Evolutionary conservation across 1,284 basidiomycete species (phyloP), one percentile per base, ranked within the genome.

Genomic region (Ceratobasidium sp.): DNA sequence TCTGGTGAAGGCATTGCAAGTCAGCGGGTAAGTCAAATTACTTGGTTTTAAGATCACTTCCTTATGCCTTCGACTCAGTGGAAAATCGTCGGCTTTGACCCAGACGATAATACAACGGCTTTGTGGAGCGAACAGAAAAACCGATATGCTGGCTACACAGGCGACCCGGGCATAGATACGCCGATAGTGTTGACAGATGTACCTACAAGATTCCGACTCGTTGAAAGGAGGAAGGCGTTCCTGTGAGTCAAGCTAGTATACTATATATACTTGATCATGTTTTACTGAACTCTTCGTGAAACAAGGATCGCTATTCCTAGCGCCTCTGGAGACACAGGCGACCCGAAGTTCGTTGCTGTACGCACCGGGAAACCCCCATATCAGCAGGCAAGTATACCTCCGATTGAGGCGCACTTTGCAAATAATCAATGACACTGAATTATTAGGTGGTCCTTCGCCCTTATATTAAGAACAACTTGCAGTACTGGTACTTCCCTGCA

Each of bases 51-150:
- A 9, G 37, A 40, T 9, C 5, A 40, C 9, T 40, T 40, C 6
- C 9, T 40, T 40, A 9, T 40, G 37, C 9, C 37, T 40, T 40
- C 6, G 37, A 40, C 9, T 15, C 40, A 22, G 67, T 56, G 52
- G 49, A 29, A 32, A 32, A 37, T 56, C 3, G 34, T 54, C n/a
- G 67, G 40, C 49, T 51, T 69, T 2, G 22, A 56, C 34, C n/a
- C 67, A 1, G 15, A 37, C n/a, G 67, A 69, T 22, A 69, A 69
- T 22, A 69, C 67, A n/a, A 69, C 51, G 7, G 49, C 67, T 8
- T 22, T 56, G n/a, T 40, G 29, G 51, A 69, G 40, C 37, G n/a
- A 37, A n/a, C 7, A 54, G 15, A 34, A 22, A 34, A 52, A 22
- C 25, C 29, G 56, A 40, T 69, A 69, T 37, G 51, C 51, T 2